Evolutionary conservation across 805 yeast species (phyloP), one percentile per base, ranked within the genome.

Genomic region (Saccharomycodes ludwigii): DNA sequence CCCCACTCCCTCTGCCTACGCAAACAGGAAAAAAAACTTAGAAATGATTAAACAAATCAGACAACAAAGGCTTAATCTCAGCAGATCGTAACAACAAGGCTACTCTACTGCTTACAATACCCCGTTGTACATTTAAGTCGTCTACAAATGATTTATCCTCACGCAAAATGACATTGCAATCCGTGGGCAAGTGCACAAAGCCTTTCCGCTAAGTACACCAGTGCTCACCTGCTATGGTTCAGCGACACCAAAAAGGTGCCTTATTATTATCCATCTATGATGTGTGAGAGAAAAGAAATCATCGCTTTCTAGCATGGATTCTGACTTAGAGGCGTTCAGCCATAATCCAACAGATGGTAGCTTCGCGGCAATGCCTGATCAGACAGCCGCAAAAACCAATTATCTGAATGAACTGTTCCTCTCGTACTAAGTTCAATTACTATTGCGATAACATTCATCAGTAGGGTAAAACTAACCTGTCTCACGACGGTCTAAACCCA

Each of bases 81-180:
- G 65, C 62, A 61, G 66, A 61, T 62, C 66, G 68, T 59, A 62
- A 60, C 65, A 60, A 61, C 67, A 62, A 59, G 68, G 67, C 67
- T 61, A 61, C 67, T 63, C 67, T 60, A 57, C 66, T 61, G 63
- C 66, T 56, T 26, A 26, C 29, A 59, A 58, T 56, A 59, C 63
- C 57, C 60, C 58, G 64, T 58, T 59, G 63, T 55, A 57, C 61
- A 56, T 51, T 51, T 56, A 58, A 59, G 64, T 59, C 61, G 63
- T 57, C 45, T 58, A 61, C 65, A 54, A 56, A 58, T 60, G 66
- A 61, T 61, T 59, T 57, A 56, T 56, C 62, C 63, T 52, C 63
- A 59, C 61, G 58, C 61, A 57, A 50, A 43, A 48, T 56, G 52
- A 56, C 59, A 58, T 59, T 59, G 62, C 61, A 47, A 58, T 57